Evolutionary conservation across 139 green algal genomes (phyloP).

Genomic region (Zygnema cylindricum): DNA sequence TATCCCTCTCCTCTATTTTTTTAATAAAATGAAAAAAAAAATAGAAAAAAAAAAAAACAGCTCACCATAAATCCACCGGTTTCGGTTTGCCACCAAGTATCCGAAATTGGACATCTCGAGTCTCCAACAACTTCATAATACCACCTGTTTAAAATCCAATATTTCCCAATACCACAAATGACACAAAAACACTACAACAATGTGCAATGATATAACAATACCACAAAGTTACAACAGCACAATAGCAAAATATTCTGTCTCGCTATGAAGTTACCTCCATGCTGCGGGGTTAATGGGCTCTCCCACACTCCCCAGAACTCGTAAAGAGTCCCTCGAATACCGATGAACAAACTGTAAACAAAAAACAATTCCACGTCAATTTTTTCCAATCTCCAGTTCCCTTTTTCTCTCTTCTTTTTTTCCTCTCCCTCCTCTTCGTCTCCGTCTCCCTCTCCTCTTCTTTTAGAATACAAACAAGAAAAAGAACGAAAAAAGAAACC

Average conservation of each 20-base stretch:
- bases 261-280: too few relatives aligned
- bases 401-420: not conserved
- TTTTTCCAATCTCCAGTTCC: not conserved
- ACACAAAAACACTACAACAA: too few relatives aligned
- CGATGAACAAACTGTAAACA: slow-evolving; percentile 62
- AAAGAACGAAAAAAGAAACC: too few relatives aligned
- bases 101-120: slow-evolving; percentile 83
- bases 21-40: too few relatives aligned
- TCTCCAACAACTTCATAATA: slow-evolving; percentile 80
- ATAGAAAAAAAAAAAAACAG: too few relatives aligned
- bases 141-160: slow-evolving; percentile 76
- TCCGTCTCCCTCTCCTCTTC: not conserved
- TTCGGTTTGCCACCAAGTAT: slow-evolving; percentile 99
- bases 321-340: slow-evolving; percentile 69
- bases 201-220: slow-evolving; percentile 9
- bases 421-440: not conserved
- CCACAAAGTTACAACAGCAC: too few relatives aligned
- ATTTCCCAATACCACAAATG: too few relatives aligned
- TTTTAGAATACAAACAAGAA: too few relatives aligned
- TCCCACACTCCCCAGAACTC: slow-evolving; percentile 91
- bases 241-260: too few relatives aligned
- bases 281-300: slow-evolving; percentile 98
- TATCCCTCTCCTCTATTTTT: too few relatives aligned
- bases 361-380: not conserved
- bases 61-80: slow-evolving; percentile 74